phyloP scores from a whole-genome alignment of 208 protist genomes.

The Naegleria fowleri region DNA sequence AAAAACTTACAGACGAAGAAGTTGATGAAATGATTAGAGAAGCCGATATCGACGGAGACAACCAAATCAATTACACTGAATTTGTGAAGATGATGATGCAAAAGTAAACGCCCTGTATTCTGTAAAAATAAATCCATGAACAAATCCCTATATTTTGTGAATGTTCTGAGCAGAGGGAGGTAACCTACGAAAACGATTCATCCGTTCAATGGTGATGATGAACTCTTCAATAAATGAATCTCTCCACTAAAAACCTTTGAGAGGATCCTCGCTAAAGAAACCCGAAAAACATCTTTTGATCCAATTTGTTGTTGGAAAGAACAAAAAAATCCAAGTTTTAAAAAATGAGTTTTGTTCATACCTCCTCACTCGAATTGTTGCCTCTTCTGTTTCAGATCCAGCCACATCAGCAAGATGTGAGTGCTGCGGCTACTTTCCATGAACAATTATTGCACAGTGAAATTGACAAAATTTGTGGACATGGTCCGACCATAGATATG shows the following conservation, averaged over 20 bases:
- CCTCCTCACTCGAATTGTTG: neutral
- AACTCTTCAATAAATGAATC: no score
- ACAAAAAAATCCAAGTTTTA: neutral
- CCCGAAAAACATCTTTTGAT: no score
- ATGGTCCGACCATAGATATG: neutral
- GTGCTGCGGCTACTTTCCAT: neutral
- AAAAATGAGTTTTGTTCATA: constrained; percentile 6
- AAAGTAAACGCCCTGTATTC: constrained; percentile 11
- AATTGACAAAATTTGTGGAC: constrained; percentile 6
- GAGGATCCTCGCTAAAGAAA: no score
- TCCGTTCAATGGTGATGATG: no score
- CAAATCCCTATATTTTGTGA: no score
- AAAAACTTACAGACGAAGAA: constrained; percentile 58
- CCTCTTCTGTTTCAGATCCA: neutral
- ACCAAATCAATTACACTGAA: constrained; percentile 39
- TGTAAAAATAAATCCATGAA: no score
- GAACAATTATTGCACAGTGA: neutral
- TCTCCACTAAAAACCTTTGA: no score
- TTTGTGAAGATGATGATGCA: constrained; percentile 41
- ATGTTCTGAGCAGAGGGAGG: no score
- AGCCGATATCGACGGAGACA: constrained; percentile 42
- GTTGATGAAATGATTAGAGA: constrained; percentile 43
- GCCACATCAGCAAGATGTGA: neutral
- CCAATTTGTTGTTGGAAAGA: neutral
- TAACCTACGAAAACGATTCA: no score